Percentiles rank a stretch among this genome's conserved stretches.
Conservation (phyloP, 768 basidiomycete genomes). For the Lactarius pseudohatsudake region DNA sequence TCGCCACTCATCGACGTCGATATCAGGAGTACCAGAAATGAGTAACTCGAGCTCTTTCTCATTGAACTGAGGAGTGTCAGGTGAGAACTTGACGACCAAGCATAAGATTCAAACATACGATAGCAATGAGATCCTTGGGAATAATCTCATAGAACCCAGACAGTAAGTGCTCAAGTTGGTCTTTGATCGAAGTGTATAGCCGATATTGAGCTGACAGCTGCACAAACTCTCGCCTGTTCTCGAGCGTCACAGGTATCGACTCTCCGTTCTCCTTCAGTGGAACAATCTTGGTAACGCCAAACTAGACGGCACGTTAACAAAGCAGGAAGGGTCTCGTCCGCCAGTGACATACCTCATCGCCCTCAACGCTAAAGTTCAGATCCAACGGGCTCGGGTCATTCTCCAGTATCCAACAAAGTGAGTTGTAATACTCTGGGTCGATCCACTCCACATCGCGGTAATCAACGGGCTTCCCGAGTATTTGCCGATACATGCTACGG, state of each 20-base stretch:
- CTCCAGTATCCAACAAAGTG: slow-evolving; percentile 96
- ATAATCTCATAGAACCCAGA: slow-evolving; percentile 97
- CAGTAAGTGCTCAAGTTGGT: slow-evolving; percentile 89
- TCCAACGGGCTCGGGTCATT: slow-evolving; percentile 88
- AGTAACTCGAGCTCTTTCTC: slow-evolving; percentile 92
- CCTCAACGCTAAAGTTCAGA: slow-evolving; percentile 92
- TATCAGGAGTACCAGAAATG: slow-evolving; percentile 97
- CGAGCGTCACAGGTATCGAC: slow-evolving; percentile 84
- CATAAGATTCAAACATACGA: slow-evolving; percentile 52
- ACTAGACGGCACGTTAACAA: slow-evolving; percentile 44
- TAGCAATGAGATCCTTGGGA: slow-evolving; percentile 91
- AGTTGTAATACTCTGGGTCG: slow-evolving; percentile 98
- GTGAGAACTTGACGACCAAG: slow-evolving; percentile 28
- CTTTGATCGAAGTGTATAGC: slow-evolving; percentile 89
- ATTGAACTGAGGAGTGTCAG: slow-evolving; percentile 62
- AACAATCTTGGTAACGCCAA: slow-evolving; percentile 87
- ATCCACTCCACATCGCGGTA: slow-evolving; percentile 97
- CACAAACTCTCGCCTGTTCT: slow-evolving; percentile 96
- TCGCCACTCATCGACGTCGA: slow-evolving; percentile 97
- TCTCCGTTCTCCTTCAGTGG: slow-evolving; percentile 86
- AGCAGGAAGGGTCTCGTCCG: slow-evolving; percentile 18
- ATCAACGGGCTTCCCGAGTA: slow-evolving; percentile 92
- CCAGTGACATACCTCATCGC: slow-evolving; percentile 75
- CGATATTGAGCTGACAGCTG: slow-evolving; percentile 94
- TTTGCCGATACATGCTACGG: slow-evolving; percentile 91